These are phyloP conservation scores for Hibiscus tridactylites DNA, from an alignment of 345 rosid species.

Conservation along the genomic window DNA sequence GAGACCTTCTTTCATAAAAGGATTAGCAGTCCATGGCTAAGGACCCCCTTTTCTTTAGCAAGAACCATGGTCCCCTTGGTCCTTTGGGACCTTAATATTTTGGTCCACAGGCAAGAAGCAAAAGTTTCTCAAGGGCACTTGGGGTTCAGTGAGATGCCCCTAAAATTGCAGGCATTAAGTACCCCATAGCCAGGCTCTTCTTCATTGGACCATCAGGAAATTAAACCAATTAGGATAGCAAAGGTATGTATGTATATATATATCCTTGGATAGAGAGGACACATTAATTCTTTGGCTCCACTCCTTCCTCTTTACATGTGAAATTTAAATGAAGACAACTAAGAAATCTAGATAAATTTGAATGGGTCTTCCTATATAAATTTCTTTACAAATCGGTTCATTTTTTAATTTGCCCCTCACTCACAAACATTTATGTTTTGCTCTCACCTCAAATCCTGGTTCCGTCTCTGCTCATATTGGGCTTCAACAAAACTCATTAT, in stretches of 20 bases:
- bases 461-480: too few relatives aligned
- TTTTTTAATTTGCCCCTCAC: too few relatives aligned
- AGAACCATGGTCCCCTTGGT: conserved; percentile 9
- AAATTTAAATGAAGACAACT: conserved; percentile 11
- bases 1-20: not conserved
- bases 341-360: not conserved
- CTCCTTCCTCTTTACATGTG: conserved; percentile 3
- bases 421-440: too few relatives aligned
- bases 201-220: not conserved
- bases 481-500: too few relatives aligned
- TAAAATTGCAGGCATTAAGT: not conserved
- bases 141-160: not conserved
- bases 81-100: not conserved
- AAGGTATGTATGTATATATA: not conserved
- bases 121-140: conserved; percentile 4
- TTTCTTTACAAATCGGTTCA: too few relatives aligned
- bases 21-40: not conserved
- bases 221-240: not conserved
- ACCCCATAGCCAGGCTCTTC: not conserved
- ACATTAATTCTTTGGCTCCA: conserved; percentile 11
- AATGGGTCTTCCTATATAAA: not conserved
- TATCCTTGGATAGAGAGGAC: not conserved
- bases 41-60: not conserved
- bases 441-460: too few relatives aligned
- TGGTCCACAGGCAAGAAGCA: conserved; percentile 17